Evolutionary conservation across 805 yeast genomes (phyloP), one percentile per base, ranked within the genome.

Genomic region (Torulaspora microellipsoides): DNA sequence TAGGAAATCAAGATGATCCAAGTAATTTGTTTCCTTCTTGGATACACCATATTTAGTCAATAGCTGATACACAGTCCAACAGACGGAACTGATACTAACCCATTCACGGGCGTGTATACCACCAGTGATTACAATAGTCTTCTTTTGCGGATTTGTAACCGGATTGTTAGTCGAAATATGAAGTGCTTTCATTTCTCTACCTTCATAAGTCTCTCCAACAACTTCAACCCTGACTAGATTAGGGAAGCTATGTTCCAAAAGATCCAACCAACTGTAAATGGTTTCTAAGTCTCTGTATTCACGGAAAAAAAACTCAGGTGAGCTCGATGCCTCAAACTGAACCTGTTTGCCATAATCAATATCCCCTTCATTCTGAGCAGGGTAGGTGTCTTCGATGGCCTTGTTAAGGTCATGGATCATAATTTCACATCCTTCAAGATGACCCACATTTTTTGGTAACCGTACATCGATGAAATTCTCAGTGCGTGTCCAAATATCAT

Each of bases 51-150:
- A 77, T 36, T 69, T 71, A 28, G 67, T 59, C 37, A 79, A 55
- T 46, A 86, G 48, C 60, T 71, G 63, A 56, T 69, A 69, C 15
- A 81, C 55, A 2, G 75, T 62, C 62, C 75, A 85, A 47, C 86
- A 75, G 0, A 79, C 81, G 0, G 91, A 72, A 2, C 89, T 76
- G 2, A 81, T 78, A 30, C 89, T 76, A 23, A 87, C 73, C 96
- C 96, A 89, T 62, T 89, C 97, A 40, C 97, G 72, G 0, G 95
- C 93, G 65, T 89, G 96, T 2, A 84, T 73, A 2, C 95, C 96
- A 31, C 90, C 90, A 1, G 91, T 80, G 7, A 89, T 72, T 3
- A 87, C 82, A 40, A 88, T 74, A 1, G 91, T 84, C 49, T 74
- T 77, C 60, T 74, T 75, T 35, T 76, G 69, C 8, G 71, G 67